Conservation (phyloP, 2,329 filamentous ascomycete species). For the Fusarium phyllophilum region DNA sequence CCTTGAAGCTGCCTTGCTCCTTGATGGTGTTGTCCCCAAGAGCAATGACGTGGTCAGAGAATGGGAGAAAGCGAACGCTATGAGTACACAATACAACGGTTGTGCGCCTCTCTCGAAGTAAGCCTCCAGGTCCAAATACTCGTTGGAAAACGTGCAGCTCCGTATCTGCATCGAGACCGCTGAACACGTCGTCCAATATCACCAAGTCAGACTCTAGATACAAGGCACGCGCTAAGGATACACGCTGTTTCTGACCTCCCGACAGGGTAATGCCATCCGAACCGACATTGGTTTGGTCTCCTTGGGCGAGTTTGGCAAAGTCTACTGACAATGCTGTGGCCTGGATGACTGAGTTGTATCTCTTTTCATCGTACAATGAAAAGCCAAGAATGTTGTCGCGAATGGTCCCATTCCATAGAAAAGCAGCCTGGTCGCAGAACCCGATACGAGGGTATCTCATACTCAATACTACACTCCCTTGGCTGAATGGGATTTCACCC, state of each 20-base stretch:
- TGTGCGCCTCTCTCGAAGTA: conserved; percentile 50
- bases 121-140: conserved; percentile 53
- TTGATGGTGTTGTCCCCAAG: conserved; percentile 53
- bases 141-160: conserved; percentile 55
- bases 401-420: conserved; percentile 50
- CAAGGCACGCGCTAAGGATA: conserved; percentile 57
- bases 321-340: conserved; percentile 49
- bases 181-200: conserved; percentile 58
- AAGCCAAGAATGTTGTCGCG: conserved; percentile 53
- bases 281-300: conserved; percentile 53
- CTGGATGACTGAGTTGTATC: conserved; percentile 49
- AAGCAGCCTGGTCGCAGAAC: conserved; percentile 48
- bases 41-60: conserved; percentile 59
- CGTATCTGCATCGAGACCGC: conserved; percentile 57
- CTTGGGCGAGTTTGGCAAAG: conserved; percentile 45
- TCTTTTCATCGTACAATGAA: conserved; percentile 42
- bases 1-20: conserved; percentile 52
- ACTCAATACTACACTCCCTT: conserved; percentile 20
- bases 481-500: conserved; percentile 39
- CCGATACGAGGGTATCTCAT: conserved; percentile 37
- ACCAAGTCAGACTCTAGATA: conserved; percentile 55
- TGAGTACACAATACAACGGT: conserved; percentile 56
- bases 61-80: conserved; percentile 45
- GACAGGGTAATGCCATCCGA: conserved; percentile 54
- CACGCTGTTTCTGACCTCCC: conserved; percentile 54